Percentiles rank a stretch among this genome's conserved stretches.
phyloP scores from a whole-genome alignment of 169 alveolate genomes.

The Plasmodium coatneyi region DNA sequence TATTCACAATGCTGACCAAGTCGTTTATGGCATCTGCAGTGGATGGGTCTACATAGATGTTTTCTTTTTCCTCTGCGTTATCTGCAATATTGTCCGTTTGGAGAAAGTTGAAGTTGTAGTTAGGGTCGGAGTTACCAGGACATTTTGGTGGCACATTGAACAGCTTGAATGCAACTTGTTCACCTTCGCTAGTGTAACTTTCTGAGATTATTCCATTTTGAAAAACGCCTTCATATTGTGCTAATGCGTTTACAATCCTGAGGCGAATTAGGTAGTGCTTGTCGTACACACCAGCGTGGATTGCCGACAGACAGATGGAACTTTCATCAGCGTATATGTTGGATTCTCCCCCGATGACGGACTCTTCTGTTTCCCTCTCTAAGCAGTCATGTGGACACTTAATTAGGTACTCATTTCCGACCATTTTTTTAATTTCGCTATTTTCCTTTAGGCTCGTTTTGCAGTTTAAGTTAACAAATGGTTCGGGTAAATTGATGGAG shows the following conservation, averaged over 20 bases:
- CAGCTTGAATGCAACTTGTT: conserved; percentile 81
- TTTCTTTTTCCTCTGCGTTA: conserved; percentile 13
- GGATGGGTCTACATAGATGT: conserved; percentile 51
- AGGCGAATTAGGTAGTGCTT: conserved; percentile 77
- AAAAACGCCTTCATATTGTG: conserved; percentile 84
- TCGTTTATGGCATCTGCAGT: conserved; percentile 72
- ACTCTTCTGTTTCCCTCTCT: conserved; percentile 79
- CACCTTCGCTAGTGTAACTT: conserved; percentile 78
- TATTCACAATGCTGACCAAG: conserved; percentile 54
- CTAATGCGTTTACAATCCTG: conserved; percentile 81
- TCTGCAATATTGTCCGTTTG: neutral
- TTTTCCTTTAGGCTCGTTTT: conserved; percentile 80
- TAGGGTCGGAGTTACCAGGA: conserved; percentile 19
- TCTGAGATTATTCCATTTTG: conserved; percentile 86
- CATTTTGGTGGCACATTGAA: conserved; percentile 80
- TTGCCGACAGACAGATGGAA: conserved; percentile 89
- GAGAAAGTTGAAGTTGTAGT: conserved; percentile 5
- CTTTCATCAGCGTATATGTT: conserved; percentile 88
- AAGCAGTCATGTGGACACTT: conserved; percentile 90
- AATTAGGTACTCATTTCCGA: conserved; percentile 83
- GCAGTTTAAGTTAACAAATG: conserved; percentile 82
- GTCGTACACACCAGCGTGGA: conserved; percentile 88
- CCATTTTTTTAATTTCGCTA: conserved; percentile 84
- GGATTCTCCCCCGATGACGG: conserved; percentile 87
- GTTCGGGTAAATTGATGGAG: conserved; percentile 81